Conservation (phyloP, 768 basidiomycete genomes). For the Phlebiopsis flavidoalba region DNA sequence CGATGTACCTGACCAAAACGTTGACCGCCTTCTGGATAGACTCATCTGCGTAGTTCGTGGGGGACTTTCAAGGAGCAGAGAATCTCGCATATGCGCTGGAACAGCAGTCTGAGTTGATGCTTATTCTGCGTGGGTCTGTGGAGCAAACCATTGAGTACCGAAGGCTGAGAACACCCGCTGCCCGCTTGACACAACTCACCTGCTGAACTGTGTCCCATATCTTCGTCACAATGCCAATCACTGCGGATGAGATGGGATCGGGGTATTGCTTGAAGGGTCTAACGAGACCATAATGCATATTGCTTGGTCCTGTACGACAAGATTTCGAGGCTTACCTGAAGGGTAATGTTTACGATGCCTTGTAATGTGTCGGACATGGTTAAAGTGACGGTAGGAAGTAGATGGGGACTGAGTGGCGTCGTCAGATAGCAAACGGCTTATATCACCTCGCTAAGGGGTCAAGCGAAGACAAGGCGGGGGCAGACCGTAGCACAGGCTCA, state of each 20-base stretch:
- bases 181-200: background rate
- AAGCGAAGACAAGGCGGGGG: too few relatives aligned
- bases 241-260: background rate
- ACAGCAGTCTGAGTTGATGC: conserved; percentile 1
- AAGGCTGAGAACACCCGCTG: too few relatives aligned
- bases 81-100: background rate
- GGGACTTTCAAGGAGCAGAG: background rate
- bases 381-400: too few relatives aligned
- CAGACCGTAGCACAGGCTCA: too few relatives aligned
- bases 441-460: too few relatives aligned
- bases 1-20: background rate
- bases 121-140: conserved; percentile 1
- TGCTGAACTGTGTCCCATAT: conserved; percentile 1
- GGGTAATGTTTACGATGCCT: background rate
- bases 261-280: background rate
- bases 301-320: too few relatives aligned
- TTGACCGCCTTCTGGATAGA: background rate
- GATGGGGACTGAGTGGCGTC: too few relatives aligned
- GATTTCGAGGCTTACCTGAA: background rate
- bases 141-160: background rate
- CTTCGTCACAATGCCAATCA: background rate
- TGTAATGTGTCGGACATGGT: background rate
- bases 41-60: background rate
- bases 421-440: too few relatives aligned
- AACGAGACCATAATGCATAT: background rate